Percentiles rank a stretch among this genome's conserved stretches.
Conservation (phyloP, 805 yeast species). For the Clavispora carvajalis region DNA sequence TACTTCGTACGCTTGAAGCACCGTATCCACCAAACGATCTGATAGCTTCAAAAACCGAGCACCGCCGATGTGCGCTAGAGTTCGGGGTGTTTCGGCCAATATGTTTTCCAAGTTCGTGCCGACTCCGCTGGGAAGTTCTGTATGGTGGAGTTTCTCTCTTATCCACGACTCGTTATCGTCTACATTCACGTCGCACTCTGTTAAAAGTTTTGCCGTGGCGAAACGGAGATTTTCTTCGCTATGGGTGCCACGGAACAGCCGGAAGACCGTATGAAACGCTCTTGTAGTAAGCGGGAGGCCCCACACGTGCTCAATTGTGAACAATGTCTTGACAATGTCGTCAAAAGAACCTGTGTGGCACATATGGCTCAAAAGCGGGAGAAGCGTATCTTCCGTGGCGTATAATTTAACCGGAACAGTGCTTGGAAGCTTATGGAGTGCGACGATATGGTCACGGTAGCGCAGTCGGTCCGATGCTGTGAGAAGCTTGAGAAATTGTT, state of each 20-base stretch:
- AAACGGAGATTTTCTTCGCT: conserved; percentile 5
- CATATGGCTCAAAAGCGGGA: conserved; percentile 16
- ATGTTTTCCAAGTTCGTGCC: conserved; percentile 3
- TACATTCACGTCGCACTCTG: conserved; percentile 9
- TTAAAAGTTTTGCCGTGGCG: conserved; percentile 9
- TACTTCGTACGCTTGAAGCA: conserved; percentile 2
- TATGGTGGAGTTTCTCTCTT: conserved; percentile 5
- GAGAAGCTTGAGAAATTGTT: conserved; percentile 17
- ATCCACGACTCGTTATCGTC: conserved; percentile 11
- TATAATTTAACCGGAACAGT: conserved; percentile 13
- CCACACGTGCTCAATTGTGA: conserved; percentile 16
- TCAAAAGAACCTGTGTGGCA: conserved; percentile 10
- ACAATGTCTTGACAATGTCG: conserved; percentile 11
- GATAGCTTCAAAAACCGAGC: conserved; percentile 10
- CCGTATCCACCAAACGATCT: conserved; percentile 8
- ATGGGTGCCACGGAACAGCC: conserved; percentile 7
- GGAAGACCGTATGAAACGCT: conserved; percentile 20
- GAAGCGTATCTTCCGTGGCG: conserved; percentile 24
- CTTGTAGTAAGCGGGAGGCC: conserved; percentile 30
- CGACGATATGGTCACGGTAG: conserved; percentile 13
- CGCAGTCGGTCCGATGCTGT: conserved; percentile 17
- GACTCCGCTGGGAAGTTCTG: conserved; percentile 7
- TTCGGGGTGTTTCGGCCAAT: not conserved
- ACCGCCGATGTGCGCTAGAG: not conserved
- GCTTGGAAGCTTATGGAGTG: conserved; percentile 12